A percentile compares a stretch with the other conserved stretches of the same genome.
These are phyloP conservation scores for Ricinus communis DNA, from an alignment of 345 rosid genomes.

Conservation along the genomic window DNA sequence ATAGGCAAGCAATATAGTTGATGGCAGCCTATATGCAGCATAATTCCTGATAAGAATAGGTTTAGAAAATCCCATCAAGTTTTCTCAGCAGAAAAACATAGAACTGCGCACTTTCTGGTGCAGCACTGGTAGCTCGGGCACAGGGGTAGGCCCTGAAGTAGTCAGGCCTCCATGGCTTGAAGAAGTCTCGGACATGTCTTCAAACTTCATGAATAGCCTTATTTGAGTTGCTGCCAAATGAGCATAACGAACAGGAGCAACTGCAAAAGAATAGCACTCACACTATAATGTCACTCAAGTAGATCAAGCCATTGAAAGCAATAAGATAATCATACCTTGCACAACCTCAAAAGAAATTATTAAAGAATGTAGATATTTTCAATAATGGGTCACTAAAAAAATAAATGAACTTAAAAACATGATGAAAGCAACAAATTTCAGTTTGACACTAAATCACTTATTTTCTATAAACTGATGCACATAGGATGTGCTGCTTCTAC, in stretches of 20 bases:
- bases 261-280: slow-evolving; percentile 8
- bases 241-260: slow-evolving; percentile 29
- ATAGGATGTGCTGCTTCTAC: no score
- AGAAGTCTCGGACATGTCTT: slow-evolving; percentile 25
- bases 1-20: no score
- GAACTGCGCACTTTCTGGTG: slow-evolving; percentile 23
- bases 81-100: slow-evolving; percentile 38
- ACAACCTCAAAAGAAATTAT: background rate
- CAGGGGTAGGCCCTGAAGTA: slow-evolving; percentile 13
- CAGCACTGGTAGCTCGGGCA: slow-evolving; percentile 34
- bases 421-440: no score
- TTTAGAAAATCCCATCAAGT: no score
- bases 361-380: no score
- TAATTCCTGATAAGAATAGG: no score
- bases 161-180: slow-evolving; percentile 30
- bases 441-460: no score
- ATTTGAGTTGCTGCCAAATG: slow-evolving; percentile 32
- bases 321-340: background rate
- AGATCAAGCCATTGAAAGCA: background rate
- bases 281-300: background rate
- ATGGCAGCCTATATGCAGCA: no score
- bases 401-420: no score
- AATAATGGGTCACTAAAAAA: no score
- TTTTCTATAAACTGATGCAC: no score
- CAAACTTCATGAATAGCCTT: slow-evolving; percentile 27